phyloP scores from a whole-genome alignment of 106 monocot genomes.

The Alisma plantagoaquatica region DNA sequence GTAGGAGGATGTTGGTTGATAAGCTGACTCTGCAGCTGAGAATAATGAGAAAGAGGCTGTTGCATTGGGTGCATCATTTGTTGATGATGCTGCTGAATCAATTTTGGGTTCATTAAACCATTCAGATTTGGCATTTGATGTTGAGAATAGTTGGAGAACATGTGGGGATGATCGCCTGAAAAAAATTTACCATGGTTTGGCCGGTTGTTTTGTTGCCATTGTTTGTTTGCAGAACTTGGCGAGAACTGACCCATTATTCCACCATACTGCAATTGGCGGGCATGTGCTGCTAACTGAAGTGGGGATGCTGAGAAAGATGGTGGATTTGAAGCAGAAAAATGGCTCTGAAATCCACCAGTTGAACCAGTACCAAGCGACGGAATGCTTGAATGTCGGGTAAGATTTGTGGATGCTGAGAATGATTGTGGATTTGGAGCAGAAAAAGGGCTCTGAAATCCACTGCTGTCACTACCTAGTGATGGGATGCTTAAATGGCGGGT shows the following conservation, averaged over 20 bases:
- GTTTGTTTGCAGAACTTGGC: slow-evolving; percentile 8
- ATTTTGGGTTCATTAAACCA: slow-evolving; percentile 22
- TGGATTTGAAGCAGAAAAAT: not conserved
- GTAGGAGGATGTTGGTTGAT: slow-evolving; percentile 18
- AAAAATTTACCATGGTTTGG: slow-evolving; percentile 22
- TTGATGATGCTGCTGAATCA: slow-evolving; percentile 28
- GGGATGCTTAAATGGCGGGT: slow-evolving; percentile 9
- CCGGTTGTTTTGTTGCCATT: slow-evolving; percentile 18
- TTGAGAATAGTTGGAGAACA: slow-evolving; percentile 27
- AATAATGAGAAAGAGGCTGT: slow-evolving; percentile 18
- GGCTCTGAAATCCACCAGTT: not conserved
- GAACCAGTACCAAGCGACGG: slow-evolving; percentile 5
- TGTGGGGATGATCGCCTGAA: slow-evolving; percentile 18
- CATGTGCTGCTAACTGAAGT: no score
- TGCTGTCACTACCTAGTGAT: not conserved
- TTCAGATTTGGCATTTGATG: slow-evolving; percentile 36
- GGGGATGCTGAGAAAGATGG: not conserved
- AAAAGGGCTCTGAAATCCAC: slow-evolving; percentile 10
- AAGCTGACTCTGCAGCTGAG: slow-evolving; percentile 25
- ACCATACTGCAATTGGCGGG: no score
- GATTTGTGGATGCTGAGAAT: slow-evolving; percentile 15
- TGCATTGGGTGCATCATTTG: slow-evolving; percentile 22
- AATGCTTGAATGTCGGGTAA: slow-evolving; percentile 6
- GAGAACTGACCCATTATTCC: slow-evolving; percentile 27
- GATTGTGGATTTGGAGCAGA: slow-evolving; percentile 12